Evolutionary conservation across 2,329 filamentous ascomycete species (phyloP).

Genomic region (Aspergillus sp.): DNA sequence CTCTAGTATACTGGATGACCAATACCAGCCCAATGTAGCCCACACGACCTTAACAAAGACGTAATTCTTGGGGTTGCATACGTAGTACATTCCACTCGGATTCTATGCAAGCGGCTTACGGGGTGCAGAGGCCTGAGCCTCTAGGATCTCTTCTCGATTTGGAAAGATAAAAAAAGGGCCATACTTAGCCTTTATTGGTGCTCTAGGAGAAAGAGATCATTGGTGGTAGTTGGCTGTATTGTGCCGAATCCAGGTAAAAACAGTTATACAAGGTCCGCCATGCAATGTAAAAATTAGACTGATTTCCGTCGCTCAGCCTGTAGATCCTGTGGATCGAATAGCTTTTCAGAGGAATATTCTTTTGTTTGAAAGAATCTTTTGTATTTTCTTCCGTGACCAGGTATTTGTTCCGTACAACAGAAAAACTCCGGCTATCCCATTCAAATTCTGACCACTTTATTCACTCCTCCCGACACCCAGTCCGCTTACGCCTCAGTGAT

Average conservation of each 20-base stretch:
- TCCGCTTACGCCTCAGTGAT: constrained; percentile 57
- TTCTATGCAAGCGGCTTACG: neutral
- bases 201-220: neutral
- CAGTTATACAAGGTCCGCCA: neutral
- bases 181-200: neutral
- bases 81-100: neutral
- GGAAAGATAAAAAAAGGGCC: neutral
- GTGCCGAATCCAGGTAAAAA: neutral
- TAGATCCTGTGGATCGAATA: constrained; percentile 8
- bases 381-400: constrained; percentile 30
- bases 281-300: constrained; percentile 4
- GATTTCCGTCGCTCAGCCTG: constrained; percentile 10
- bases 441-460: constrained; percentile 29
- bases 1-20: neutral
- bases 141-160: neutral
- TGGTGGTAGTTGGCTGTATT: neutral
- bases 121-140: no score
- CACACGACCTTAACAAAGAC: neutral
- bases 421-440: constrained; percentile 39
- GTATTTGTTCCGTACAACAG: constrained; percentile 33
- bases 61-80: neutral
- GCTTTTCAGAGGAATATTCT: constrained; percentile 19
- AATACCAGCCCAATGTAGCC: no score
- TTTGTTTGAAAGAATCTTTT: constrained; percentile 24
- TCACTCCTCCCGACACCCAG: constrained; percentile 26